These are phyloP conservation scores for Sugiyamaella castrensis DNA, from an alignment of 1,139 yeast species.

Conservation along the genomic window DNA sequence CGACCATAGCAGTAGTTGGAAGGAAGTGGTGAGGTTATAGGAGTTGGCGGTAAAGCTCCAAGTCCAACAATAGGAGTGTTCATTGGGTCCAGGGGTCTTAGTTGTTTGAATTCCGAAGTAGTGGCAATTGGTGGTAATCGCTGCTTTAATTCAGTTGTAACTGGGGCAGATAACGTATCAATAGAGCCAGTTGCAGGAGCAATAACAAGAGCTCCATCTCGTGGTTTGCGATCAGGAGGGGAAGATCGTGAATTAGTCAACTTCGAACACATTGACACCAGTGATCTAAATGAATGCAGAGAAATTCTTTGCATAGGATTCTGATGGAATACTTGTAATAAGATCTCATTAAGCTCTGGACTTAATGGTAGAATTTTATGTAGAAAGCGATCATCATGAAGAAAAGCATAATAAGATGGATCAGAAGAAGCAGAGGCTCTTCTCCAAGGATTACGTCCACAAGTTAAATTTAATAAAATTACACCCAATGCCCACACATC, in stretches of 20 bases:
- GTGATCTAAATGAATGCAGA: constrained; percentile 1
- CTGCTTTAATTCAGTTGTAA: too few species aligned
- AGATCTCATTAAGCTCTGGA: constrained; percentile 53
- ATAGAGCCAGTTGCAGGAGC: too few species aligned
- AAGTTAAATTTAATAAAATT: constrained; percentile 71
- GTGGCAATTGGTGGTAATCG: not conserved
- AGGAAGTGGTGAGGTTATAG: constrained; percentile 1
- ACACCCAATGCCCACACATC: constrained; percentile 91
- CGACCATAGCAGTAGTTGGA: not conserved
- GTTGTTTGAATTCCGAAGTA: not conserved
- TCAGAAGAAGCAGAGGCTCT: constrained; percentile 58
- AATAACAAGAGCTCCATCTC: too few species aligned
- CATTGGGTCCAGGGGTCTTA: not conserved
- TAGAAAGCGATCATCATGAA: constrained; percentile 50
- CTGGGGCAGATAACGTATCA: too few species aligned
- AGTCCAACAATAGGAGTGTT: constrained; percentile 1
- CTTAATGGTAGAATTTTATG: constrained; percentile 67
- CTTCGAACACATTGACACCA: not conserved
- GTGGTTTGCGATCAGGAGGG: not conserved
- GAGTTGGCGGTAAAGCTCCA: constrained; percentile 5
- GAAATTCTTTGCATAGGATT: constrained; percentile 64
- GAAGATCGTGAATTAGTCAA: constrained; percentile 2
- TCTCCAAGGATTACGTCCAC: constrained; percentile 91
- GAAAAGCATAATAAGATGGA: constrained; percentile 55
- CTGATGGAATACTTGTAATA: constrained; percentile 53